A percentile compares a stretch with the other conserved stretches of the same genome.
phyloP scores from a whole-genome alignment of 2,329 filamentous ascomycete species.

The Zymoseptoria brevis region DNA sequence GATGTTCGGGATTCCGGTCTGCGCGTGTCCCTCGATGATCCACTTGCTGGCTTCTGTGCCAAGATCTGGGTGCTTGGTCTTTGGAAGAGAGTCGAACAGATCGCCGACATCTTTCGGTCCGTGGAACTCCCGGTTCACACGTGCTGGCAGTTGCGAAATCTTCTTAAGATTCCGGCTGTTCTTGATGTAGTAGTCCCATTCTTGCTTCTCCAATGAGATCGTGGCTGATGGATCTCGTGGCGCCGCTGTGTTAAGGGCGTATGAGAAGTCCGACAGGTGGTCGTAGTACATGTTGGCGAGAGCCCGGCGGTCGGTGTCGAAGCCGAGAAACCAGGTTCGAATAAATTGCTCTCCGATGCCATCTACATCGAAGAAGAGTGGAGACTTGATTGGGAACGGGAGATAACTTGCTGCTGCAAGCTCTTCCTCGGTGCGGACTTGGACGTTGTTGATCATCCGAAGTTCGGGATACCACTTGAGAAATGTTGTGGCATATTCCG shows the following conservation, averaged over 20 bases:
- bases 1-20: slow-evolving; percentile 64
- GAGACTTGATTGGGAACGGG: slow-evolving; percentile 54
- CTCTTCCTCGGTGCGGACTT: slow-evolving; percentile 66
- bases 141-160: slow-evolving; percentile 53
- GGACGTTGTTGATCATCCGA: slow-evolving; percentile 64
- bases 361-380: slow-evolving; percentile 66
- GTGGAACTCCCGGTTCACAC: slow-evolving; percentile 57
- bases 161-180: slow-evolving; percentile 70
- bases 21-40: slow-evolving; percentile 71
- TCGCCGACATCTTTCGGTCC: slow-evolving; percentile 59
- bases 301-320: slow-evolving; percentile 60
- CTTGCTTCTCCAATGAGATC: slow-evolving; percentile 37
- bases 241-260: slow-evolving; percentile 60
- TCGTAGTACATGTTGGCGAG: slow-evolving; percentile 67
- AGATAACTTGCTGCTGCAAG: slow-evolving; percentile 51
- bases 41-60: slow-evolving; percentile 61
- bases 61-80: slow-evolving; percentile 67
- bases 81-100: slow-evolving; percentile 62
- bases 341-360: slow-evolving; percentile 70
- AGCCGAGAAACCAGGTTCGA: slow-evolving; percentile 63
- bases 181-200: slow-evolving; percentile 69
- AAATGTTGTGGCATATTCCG: slow-evolving; percentile 57
- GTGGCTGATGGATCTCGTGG: slow-evolving; percentile 38
- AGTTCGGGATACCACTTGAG: slow-evolving; percentile 77
- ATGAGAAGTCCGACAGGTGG: slow-evolving; percentile 63